Evolutionary conservation across 116 monocot species (phyloP), one percentile per base, ranked within the genome.

Genomic region (Zostera marina): DNA sequence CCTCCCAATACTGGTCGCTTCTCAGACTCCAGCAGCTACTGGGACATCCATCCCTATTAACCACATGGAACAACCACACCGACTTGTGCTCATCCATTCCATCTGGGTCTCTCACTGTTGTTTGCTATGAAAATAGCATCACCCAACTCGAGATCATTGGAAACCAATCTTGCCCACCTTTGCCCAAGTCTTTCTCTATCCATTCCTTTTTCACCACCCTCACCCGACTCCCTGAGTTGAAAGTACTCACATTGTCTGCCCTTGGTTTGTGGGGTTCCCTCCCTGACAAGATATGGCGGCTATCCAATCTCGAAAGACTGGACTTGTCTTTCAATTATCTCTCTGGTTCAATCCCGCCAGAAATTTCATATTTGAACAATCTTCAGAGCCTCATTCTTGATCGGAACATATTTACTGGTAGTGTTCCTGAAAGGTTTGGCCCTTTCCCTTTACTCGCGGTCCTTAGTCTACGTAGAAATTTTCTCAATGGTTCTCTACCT

Each of bases 121-220:
- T 81, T 8, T 93, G 93, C 84, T 93, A 93, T 59, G 83, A 70
- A 44, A 81, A 87, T 11, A 84, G 68, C 51, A 73, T 87, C 7
- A 87, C 79, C 44, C 93, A 93, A 56, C 58, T 93, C 3, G 87
- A 93, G 41, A 93, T 93, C 53, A 56, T 62, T 17, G 87, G 87
- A 5, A 54, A 64, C 9, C 52, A 8, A 6, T 56, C 55, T 19
- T 46, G 79, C 0, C 63, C 72, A 12, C 72, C 81, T 9, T 76
- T 87, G 13, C 72, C 87, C 5, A 23, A 22, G 16, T 54, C 15
- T 45, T 93, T 93, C 75, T 79, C 83, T 63, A 70, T 93, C 26
- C 70, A 84, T 46, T 87, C 93, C 45, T 77, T 93, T 56, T 78
- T 93, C 78, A 84, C 81, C 4, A 84, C 93, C 13, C 77, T 93